Conservation (phyloP, 805 yeast species). For the Candida taoyuanica region DNA sequence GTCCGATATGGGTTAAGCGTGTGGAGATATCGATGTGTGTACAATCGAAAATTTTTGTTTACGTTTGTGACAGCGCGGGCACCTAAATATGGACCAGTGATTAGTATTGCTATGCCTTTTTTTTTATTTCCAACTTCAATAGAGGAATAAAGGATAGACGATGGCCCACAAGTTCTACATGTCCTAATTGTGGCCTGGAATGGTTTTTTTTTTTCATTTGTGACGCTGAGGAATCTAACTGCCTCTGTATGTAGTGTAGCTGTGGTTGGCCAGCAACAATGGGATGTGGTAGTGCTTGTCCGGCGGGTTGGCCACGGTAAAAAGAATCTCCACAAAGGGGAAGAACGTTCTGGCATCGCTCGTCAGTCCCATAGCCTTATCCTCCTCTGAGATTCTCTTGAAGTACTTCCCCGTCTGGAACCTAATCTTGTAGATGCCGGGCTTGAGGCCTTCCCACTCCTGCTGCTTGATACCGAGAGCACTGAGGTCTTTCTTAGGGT, state of each 20-base stretch:
- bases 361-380: slow-evolving; percentile 22
- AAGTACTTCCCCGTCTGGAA: slow-evolving; percentile 75
- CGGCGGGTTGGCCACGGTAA: slow-evolving; percentile 61
- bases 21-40: neutral
- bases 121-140: too few species aligned
- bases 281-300: slow-evolving; percentile 90
- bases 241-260: slow-evolving; percentile 91
- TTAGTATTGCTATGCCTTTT: neutral
- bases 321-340: slow-evolving; percentile 81
- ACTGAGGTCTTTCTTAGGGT: slow-evolving; percentile 31
- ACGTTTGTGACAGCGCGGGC: slow-evolving; percentile 7
- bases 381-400: slow-evolving; percentile 20
- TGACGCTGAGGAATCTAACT: slow-evolving; percentile 10
- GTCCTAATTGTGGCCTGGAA: too few species aligned
- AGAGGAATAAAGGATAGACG: too few species aligned
- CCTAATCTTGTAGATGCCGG: slow-evolving; percentile 71
- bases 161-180: too few species aligned
- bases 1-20: neutral
- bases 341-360: slow-evolving; percentile 56
- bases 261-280: slow-evolving; percentile 72
- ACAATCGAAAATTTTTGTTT: slow-evolving; percentile 12
- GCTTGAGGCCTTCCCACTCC: slow-evolving; percentile 42
- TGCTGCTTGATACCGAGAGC: slow-evolving; percentile 30
- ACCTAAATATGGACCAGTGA: neutral
- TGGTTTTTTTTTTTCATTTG: too few species aligned